Conservation (phyloP, 2,329 filamentous ascomycete species). For the Cordyceps cicadae region DNA sequence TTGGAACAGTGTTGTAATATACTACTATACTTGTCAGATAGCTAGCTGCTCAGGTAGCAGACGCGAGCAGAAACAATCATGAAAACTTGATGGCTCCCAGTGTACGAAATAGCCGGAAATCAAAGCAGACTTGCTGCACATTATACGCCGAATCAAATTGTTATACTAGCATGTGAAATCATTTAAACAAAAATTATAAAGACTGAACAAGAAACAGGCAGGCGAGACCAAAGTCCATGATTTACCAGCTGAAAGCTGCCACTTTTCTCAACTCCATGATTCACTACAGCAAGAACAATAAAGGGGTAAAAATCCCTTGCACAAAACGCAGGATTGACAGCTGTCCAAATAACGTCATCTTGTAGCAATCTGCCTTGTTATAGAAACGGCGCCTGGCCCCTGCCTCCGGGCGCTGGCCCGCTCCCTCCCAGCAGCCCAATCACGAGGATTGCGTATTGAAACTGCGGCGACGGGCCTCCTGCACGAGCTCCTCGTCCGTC, state of each 20-base stretch:
- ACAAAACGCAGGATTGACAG: background rate
- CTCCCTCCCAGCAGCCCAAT: background rate
- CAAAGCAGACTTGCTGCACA: no score
- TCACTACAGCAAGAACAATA: background rate
- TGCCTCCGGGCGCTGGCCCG: background rate
- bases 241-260: background rate
- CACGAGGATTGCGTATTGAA: conserved; percentile 18
- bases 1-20: conserved; percentile 4
- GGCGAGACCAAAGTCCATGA: background rate
- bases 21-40: conserved; percentile 7
- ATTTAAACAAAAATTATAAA: background rate
- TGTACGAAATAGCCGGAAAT: background rate
- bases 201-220: background rate
- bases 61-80: background rate
- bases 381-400: background rate
- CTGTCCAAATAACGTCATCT: background rate
- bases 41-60: background rate
- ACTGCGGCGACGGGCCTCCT: conserved; percentile 35
- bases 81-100: background rate
- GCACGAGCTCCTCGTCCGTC: conserved; percentile 50
- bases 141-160: no score
- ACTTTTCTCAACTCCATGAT: background rate
- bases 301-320: background rate
- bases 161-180: background rate
- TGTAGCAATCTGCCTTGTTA: background rate